phyloP scores from a whole-genome alignment of 305 asterid genomes.

The Coffea humblotiana region DNA sequence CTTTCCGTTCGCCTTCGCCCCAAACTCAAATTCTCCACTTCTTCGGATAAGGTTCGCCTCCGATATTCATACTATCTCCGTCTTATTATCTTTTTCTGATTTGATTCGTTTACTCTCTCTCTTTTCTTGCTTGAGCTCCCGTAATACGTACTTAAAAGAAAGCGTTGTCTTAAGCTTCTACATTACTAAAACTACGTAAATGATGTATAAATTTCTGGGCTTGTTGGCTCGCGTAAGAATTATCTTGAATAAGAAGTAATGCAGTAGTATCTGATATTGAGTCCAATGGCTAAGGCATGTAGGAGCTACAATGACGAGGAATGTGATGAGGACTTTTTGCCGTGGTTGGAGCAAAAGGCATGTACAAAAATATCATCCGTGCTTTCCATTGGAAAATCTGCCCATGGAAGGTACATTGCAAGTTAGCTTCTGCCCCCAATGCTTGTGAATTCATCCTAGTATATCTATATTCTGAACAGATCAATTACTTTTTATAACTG shows the following conservation, averaged over 20 bases:
- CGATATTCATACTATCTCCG: too few relatives aligned
- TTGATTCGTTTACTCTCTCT: background rate
- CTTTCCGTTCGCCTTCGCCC: background rate
- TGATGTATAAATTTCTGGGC: background rate
- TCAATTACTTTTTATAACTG: background rate
- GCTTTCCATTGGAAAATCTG: constrained; percentile 62
- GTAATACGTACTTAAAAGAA: too few relatives aligned
- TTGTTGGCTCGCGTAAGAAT: background rate
- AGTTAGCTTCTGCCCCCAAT: too few relatives aligned
- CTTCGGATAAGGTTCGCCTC: background rate
- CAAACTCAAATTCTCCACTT: background rate
- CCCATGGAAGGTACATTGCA: constrained; percentile 49
- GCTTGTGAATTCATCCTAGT: background rate
- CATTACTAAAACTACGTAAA: background rate
- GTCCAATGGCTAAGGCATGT: constrained; percentile 7
- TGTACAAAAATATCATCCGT: constrained; percentile 54
- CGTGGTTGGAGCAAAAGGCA: constrained; percentile 72
- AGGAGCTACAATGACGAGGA: constrained; percentile 30
- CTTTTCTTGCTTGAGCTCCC: too few relatives aligned
- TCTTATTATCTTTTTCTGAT: background rate
- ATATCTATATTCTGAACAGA: background rate
- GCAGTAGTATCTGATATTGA: background rate
- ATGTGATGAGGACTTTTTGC: constrained; percentile 49
- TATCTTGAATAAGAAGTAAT: background rate
- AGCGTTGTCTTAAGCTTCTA: too few relatives aligned